Evolutionary conservation across 805 yeast species (phyloP).

Genomic region (Wickerhamia fluorescens): DNA sequence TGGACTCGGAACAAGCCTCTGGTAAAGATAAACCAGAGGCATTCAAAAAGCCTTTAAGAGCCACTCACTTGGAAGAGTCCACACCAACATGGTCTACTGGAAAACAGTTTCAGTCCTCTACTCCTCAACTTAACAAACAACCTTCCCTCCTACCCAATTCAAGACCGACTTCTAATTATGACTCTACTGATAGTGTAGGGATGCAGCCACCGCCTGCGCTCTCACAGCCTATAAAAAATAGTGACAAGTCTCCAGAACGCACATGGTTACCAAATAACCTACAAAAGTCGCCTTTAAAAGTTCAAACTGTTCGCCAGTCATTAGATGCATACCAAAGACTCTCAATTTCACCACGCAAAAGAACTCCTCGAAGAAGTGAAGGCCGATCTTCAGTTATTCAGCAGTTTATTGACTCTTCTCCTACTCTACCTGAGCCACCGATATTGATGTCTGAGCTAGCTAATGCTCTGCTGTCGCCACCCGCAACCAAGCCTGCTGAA

Average conservation of each 20-base stretch:
- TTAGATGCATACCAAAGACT: conserved; percentile 23
- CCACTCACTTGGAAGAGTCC: conserved; percentile 14
- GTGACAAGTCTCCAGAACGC: conserved; percentile 1
- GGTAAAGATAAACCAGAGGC: conserved; percentile 2
- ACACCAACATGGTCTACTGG: conserved; percentile 31
- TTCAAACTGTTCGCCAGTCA: conserved; percentile 25
- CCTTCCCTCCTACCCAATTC: conserved; percentile 6
- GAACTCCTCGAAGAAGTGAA: conserved; percentile 12
- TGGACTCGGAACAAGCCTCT: conserved; percentile 1
- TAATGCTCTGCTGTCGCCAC: conserved; percentile 5
- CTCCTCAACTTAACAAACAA: conserved; percentile 18
- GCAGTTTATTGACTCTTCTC: conserved; percentile 32
- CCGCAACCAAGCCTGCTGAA: conserved; percentile 3
- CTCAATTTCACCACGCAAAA: conserved; percentile 26
- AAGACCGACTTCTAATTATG: conserved; percentile 5
- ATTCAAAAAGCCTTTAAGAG: conserved; percentile 15
- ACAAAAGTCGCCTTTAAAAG: conserved; percentile 9
- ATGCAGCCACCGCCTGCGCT: conserved; percentile 13
- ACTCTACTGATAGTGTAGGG: conserved; percentile 19
- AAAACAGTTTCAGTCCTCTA: conserved; percentile 16
- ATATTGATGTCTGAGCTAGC: conserved; percentile 31
- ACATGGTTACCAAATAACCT: conserved; percentile 2
- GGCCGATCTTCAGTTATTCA: conserved; percentile 28
- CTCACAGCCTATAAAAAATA: conserved; percentile 7
- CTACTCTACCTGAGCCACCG: conserved; percentile 40